phyloP scores from a whole-genome alignment of 1,284 basidiomycete genomes.

The Sutorius eximius region DNA sequence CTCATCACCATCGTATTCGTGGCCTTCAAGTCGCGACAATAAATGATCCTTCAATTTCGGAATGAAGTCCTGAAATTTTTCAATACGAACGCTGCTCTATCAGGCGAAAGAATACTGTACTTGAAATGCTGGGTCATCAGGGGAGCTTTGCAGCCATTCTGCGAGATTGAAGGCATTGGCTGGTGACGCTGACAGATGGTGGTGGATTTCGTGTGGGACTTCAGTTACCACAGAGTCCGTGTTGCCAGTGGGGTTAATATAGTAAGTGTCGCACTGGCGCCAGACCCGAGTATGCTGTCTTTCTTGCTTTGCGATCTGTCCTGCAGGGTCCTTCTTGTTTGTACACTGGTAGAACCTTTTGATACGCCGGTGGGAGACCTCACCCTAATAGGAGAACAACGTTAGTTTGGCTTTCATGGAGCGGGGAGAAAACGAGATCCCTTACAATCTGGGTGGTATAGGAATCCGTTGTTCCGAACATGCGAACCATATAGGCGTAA shows the following conservation, averaged over 20 bases:
- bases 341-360: constrained; percentile 16
- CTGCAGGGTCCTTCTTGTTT: constrained; percentile 8
- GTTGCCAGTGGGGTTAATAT: neutral
- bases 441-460: constrained; percentile 12
- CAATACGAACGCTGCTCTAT: neutral
- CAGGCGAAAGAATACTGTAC: constrained; percentile 1
- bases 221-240: neutral
- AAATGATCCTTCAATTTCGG: constrained; percentile 20
- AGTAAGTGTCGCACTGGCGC: neutral
- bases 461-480: constrained; percentile 24
- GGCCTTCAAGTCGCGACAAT: neutral
- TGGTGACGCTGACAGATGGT: neutral
- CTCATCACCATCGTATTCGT: constrained; percentile 12
- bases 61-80: constrained; percentile 18
- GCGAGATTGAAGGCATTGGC: constrained; percentile 12
- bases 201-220: constrained; percentile 1
- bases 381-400: constrained; percentile 4
- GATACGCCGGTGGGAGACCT: constrained; percentile 9
- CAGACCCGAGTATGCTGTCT: neutral
- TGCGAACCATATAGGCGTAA: constrained; percentile 10
- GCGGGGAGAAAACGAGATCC: neutral
- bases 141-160: neutral
- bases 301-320: constrained; percentile 13
- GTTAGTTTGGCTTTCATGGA: neutral
- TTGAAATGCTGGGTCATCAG: constrained; percentile 10